Conservation (phyloP, 768 basidiomycete genomes). For the Calocera viscosa region DNA sequence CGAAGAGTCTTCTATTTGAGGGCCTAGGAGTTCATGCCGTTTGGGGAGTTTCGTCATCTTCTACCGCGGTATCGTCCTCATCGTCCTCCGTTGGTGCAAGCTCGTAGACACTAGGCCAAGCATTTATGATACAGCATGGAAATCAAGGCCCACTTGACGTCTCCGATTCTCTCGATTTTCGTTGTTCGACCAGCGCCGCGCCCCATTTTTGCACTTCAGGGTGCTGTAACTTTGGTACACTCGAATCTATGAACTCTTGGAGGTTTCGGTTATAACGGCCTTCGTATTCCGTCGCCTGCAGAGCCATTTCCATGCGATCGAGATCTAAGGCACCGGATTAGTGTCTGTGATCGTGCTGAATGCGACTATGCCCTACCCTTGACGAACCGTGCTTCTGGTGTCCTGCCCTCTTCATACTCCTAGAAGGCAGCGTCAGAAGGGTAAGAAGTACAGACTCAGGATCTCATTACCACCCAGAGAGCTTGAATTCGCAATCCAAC, state of each 20-base stretch:
- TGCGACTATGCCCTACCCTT: constrained; percentile 43
- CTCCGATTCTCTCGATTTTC: constrained; percentile 22
- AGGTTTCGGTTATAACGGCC: constrained; percentile 38
- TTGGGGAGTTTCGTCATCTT: too few species aligned
- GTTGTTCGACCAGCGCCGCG: constrained; percentile 39
- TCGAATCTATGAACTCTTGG: constrained; percentile 70
- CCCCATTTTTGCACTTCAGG: constrained; percentile 67
- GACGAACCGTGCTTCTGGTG: constrained; percentile 69
- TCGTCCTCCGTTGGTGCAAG: too few species aligned
- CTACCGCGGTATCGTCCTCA: too few species aligned
- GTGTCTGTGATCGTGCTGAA: not conserved
- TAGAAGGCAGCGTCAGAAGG: constrained; percentile 23
- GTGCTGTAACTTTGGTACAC: constrained; percentile 58
- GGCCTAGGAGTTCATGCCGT: too few species aligned
- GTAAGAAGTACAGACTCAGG: not conserved
- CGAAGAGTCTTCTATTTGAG: too few species aligned
- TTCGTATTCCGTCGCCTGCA: constrained; percentile 74
- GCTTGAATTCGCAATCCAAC: constrained; percentile 54
- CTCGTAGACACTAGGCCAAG: too few species aligned
- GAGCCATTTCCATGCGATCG: constrained; percentile 78
- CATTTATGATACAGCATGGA: too few species aligned
- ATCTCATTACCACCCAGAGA: constrained; percentile 50
- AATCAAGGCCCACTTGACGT: not conserved
- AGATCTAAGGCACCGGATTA: constrained; percentile 40
- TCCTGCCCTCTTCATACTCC: constrained; percentile 73